Evolutionary conservation across 169 alveolate species (phyloP).

Genomic region (Plasmodium yoelii): DNA sequence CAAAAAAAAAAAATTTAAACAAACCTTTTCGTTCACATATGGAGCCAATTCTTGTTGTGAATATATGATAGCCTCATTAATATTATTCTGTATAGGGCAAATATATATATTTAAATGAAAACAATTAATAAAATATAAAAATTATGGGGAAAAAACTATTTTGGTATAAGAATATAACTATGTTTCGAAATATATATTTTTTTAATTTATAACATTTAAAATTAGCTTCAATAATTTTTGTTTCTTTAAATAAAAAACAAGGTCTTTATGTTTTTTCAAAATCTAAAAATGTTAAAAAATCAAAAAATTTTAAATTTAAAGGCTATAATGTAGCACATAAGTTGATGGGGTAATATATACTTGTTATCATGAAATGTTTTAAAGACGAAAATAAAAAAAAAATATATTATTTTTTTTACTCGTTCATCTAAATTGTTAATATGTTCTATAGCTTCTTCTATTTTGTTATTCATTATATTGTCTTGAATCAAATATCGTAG

Average conservation of each 20-base stretch:
- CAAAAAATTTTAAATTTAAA: not conserved
- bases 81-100: slow-evolving; percentile 39
- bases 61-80: slow-evolving; percentile 69
- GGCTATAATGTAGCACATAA: no score
- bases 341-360: not conserved
- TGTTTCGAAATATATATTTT: not conserved
- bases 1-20: not conserved
- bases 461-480: slow-evolving; percentile 63
- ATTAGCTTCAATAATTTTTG: slow-evolving; percentile 69
- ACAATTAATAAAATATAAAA: not conserved
- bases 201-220: slow-evolving; percentile 35
- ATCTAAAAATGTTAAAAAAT: slow-evolving; percentile 24
- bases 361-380: not conserved
- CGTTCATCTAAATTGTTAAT: slow-evolving; percentile 67
- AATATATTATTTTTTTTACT: slow-evolving; percentile 10
- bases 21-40: slow-evolving; percentile 71
- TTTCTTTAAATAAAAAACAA: slow-evolving; percentile 58
- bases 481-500: slow-evolving; percentile 61
- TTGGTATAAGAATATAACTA: not conserved
- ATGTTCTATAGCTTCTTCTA: slow-evolving; percentile 71
- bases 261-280: slow-evolving; percentile 70
- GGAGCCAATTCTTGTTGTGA: slow-evolving; percentile 76
- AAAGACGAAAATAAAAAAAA: slow-evolving; percentile 11
- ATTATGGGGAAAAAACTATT: not conserved
- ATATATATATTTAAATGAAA: not conserved